Base-by-base conservation (phyloP, 2,329 filamentous ascomycete genomes). In the Helotiales sp. region DNA sequence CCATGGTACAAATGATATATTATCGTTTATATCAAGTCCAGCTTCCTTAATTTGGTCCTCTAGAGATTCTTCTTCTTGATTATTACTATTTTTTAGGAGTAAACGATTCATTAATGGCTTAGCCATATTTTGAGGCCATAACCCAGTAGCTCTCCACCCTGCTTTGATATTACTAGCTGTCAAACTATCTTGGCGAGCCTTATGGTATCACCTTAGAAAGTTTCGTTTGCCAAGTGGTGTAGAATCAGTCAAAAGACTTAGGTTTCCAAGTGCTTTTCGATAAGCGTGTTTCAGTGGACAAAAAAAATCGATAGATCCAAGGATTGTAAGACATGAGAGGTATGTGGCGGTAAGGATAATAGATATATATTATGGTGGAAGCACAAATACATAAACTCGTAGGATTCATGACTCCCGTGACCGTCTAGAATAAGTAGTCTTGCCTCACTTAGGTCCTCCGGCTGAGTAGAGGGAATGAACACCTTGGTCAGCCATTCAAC, bases 61-160 rank as follows among this genome's bases (percentile, higher is more conserved):
- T 45, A 28, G 32, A 49, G 43, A 7, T 43, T 61, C 20, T 17
- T 45, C 24, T n/a, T 1, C 40, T 34, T 22, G 15, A 11, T 34
- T 47, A 43, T 62, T 62, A 20, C 45, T 62, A 26, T 62, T 62
- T 11, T 62, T 45, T 30, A 62, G 28, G 13, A 62, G 32, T 54
- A 62, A 62, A 22, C 11, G 28, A 26, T 28, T 62, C 22, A 62
- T 54, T 3, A 54, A 28, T 1, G 45, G 45, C 24, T 62, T 62
- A 5, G 40, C 24, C 8, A 37, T 54, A 37, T 3, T 30, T 17
- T 37, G 13, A 8, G 28, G 61, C 61, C 22, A 63, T 55, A 63
- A 45, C 7, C 61, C 32, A 8, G 32, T 40, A 24, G 49, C 47
- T 45, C 28, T 37, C 47, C 32, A 63, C 1, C 20, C n/a, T n/a